Base-by-base conservation (phyloP, 495 filamentous ascomycete species). In the Penicillium steckii region DNA sequence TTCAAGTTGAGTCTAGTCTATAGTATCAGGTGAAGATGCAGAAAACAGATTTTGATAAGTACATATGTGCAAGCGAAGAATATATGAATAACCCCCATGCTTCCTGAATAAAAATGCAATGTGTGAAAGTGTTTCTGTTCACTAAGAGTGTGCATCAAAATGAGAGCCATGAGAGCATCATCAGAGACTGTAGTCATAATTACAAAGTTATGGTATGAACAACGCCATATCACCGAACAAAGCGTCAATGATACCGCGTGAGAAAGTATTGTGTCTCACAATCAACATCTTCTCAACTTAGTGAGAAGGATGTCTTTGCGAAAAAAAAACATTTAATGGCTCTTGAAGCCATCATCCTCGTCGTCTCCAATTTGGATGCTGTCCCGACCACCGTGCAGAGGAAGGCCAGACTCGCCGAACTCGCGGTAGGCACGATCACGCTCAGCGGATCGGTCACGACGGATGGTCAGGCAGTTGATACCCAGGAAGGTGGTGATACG, bases 381-480 rank as follows among this genome's bases (percentile, higher is more conserved):
- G 17, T 15, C 46, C 1, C 22, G 26, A 26, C 37, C 52, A 44
- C 1, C 50, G 50, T 35, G 24, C 6, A 55, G 52, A 38, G 52
- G 46, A 12, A 61, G 47, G n/a, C 53, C 47, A 2, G 53, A 48
- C 23, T 71, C 64, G 35, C 67, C 71, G 40, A 74, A 63, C 15
- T 67, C 66, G 44, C 68, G 71, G 53, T 71, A 77, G 2, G 66
- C 72, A 27, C 62, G 57, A 17, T 77, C 74, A 7, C 72, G 64
- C 25, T 68, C 74, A 3, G 48, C 48, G 13, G 62, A 63, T 48
- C 80, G 83, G 58, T 83, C 78, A 33, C 74, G 59, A 17, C 88
- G 90, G 48, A 98, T 96, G 2, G 91, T 96, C 32, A 98, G 71
- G 67, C 92, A 96, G 61, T 89, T 92, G 75, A 98, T 97, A 52